Evolutionary conservation across 2,329 filamentous ascomycete species (phyloP).

Genomic region (Pseudopyrenochaeta lycopersici): DNA sequence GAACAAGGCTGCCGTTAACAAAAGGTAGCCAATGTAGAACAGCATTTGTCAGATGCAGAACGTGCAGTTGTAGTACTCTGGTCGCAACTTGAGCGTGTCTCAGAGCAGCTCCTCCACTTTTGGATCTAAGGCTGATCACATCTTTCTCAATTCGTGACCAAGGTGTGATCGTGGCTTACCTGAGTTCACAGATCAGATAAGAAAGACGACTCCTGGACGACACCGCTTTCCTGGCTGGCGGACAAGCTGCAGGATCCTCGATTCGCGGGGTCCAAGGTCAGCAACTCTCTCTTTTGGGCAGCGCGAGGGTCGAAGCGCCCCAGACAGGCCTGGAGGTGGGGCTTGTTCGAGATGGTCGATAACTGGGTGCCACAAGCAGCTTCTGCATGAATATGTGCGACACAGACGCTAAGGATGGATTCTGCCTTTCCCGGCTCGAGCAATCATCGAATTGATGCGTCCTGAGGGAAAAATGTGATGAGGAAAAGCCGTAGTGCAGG

Average conservation of each 20-base stretch:
- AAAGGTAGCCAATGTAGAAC: conserved; percentile 30
- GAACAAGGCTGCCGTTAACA: conserved; percentile 21
- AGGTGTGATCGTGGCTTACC: conserved; percentile 35
- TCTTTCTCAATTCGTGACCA: conserved; percentile 26
- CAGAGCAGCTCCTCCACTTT: conserved; percentile 16
- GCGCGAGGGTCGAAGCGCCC: conserved; percentile 11
- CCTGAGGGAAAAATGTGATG: not conserved
- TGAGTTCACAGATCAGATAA: conserved; percentile 18
- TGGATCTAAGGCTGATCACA: conserved; percentile 18
- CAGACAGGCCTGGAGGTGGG: not conserved
- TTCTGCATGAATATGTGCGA: not conserved
- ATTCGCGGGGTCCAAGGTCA: conserved; percentile 20
- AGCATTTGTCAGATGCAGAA: conserved; percentile 33
- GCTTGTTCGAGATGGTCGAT: not conserved
- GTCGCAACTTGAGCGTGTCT: conserved; percentile 12
- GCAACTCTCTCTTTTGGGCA: conserved; percentile 28
- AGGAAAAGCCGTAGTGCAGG: conserved; percentile 6
- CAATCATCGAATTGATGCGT: conserved; percentile 1
- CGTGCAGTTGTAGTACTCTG: conserved; percentile 26
- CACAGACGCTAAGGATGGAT: conserved; percentile 1
- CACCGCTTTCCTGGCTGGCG: conserved; percentile 34
- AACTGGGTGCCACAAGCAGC: not conserved
- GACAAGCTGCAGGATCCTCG: conserved; percentile 29
- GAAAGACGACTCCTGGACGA: conserved; percentile 22
- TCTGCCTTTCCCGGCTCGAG: conserved; percentile 29